Evolutionary conservation across 2,329 filamentous ascomycete species (phyloP).

Genomic region (Stromatinia cepivora): DNA sequence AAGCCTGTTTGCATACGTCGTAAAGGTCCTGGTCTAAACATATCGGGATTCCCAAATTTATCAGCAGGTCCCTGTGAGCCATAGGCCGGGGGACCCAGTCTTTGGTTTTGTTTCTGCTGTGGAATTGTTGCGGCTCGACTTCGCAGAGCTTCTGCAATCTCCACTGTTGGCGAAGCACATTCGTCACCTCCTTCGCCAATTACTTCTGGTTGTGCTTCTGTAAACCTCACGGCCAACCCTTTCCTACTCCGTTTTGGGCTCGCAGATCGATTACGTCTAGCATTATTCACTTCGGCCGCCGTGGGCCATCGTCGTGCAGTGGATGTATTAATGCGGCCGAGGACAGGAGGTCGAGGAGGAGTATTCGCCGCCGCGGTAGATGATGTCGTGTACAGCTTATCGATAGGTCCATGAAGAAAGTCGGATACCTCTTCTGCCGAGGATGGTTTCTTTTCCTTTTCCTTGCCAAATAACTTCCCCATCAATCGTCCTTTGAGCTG

Average conservation of each 20-base stretch:
- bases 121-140: constrained; percentile 38
- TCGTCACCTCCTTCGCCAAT: constrained; percentile 94
- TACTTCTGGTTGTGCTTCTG: constrained; percentile 69
- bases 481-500: constrained; percentile 52
- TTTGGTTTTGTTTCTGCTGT: constrained; percentile 24
- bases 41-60: constrained; percentile 24
- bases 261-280: constrained; percentile 35
- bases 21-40: constrained; percentile 55
- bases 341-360: constrained; percentile 26
- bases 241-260: constrained; percentile 54
- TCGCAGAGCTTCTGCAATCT: constrained; percentile 61
- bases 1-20: constrained; percentile 55
- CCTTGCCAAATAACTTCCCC: constrained; percentile 49
- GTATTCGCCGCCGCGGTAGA: constrained; percentile 46
- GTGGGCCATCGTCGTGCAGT: constrained; percentile 53
- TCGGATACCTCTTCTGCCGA: constrained; percentile 54
- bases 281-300: constrained; percentile 45
- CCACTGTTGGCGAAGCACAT: constrained; percentile 53
- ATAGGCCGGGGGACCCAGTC: constrained; percentile 17
- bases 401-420: constrained; percentile 58
- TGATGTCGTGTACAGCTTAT: constrained; percentile 51
- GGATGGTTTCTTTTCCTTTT: constrained; percentile 34
- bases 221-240: constrained; percentile 73
- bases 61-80: constrained; percentile 17
- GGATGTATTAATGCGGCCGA: constrained; percentile 48